These are phyloP conservation scores for Striga hermonthica DNA, from an alignment of 305 asterid species.

Conservation along the genomic window DNA sequence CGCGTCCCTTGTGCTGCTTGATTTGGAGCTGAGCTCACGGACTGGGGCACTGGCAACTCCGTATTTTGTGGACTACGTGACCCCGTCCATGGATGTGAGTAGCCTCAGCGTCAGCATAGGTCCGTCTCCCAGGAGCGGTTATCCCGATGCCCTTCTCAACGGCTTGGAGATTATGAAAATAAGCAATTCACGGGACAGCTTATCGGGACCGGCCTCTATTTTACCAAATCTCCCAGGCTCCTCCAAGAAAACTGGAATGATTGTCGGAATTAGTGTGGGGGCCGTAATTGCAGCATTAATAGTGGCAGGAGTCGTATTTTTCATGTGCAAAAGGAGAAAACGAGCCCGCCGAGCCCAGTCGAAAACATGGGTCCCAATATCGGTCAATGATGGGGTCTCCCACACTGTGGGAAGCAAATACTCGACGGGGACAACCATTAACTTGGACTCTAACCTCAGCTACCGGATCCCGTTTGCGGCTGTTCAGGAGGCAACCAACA, in stretches of 20 bases:
- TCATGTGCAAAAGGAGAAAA: constrained; percentile 39
- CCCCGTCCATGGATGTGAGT: constrained; percentile 34
- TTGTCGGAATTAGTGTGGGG: constrained; percentile 50
- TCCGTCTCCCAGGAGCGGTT: constrained; percentile 41
- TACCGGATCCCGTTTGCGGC: constrained; percentile 54
- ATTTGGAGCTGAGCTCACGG: constrained; percentile 40
- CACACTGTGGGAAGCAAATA: constrained; percentile 52
- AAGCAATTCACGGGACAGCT: constrained; percentile 46
- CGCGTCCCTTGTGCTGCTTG: constrained; percentile 38
- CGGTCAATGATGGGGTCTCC: constrained; percentile 48
- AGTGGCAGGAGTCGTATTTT: constrained; percentile 35
- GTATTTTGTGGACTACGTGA: constrained; percentile 50
- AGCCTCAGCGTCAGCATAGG: constrained; percentile 54
- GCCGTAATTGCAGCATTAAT: constrained; percentile 31
- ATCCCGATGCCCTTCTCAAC: constrained; percentile 55
- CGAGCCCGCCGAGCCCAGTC: constrained; percentile 41
- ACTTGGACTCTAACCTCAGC: constrained; percentile 45
- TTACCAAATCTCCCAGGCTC: constrained; percentile 31
- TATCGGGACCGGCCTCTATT: constrained; percentile 32
- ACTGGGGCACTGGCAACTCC: constrained; percentile 46
- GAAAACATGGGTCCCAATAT: constrained; percentile 62
- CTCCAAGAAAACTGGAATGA: constrained; percentile 44
- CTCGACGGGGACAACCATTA: constrained; percentile 42
- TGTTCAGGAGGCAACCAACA: constrained; percentile 53
- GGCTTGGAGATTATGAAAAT: constrained; percentile 72